phyloP scores from a whole-genome alignment of 768 basidiomycete genomes.

The Collybiopsis luxurians region DNA sequence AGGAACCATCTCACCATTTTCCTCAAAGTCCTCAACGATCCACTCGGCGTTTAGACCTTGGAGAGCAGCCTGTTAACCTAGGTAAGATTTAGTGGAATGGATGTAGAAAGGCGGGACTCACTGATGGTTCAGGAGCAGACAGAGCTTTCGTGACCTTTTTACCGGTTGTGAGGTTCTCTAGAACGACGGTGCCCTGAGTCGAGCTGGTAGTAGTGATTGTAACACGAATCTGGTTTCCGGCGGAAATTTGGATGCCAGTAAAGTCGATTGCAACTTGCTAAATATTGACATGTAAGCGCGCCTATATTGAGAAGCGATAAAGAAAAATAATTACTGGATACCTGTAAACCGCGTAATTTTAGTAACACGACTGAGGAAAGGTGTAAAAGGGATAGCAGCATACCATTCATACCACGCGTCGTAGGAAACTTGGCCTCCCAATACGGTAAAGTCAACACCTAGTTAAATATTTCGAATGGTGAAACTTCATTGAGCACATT shows the following conservation, averaged over 20 bases:
- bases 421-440: neutral
- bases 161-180: constrained; percentile 7
- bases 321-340: too few relatives aligned
- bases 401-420: constrained; percentile 4
- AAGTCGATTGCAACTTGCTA: neutral
- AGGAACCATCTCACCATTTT: neutral
- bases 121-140: neutral
- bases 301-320: too few relatives aligned
- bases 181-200: constrained; percentile 1
- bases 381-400: neutral
- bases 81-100: neutral
- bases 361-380: too few relatives aligned
- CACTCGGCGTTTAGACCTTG: constrained; percentile 7
- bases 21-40: constrained; percentile 10
- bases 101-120: neutral
- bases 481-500: too few relatives aligned
- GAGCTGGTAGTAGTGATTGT: neutral
- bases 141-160: neutral
- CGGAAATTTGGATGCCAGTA: neutral
- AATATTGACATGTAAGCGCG: neutral
- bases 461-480: too few relatives aligned
- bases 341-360: too few relatives aligned
- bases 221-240: constrained; percentile 1
- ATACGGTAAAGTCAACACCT: neutral
- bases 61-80: neutral